Evolutionary conservation across 169 alveolate species (phyloP), one percentile per base, ranked within the genome.

Genomic region (Babesia sp.): DNA sequence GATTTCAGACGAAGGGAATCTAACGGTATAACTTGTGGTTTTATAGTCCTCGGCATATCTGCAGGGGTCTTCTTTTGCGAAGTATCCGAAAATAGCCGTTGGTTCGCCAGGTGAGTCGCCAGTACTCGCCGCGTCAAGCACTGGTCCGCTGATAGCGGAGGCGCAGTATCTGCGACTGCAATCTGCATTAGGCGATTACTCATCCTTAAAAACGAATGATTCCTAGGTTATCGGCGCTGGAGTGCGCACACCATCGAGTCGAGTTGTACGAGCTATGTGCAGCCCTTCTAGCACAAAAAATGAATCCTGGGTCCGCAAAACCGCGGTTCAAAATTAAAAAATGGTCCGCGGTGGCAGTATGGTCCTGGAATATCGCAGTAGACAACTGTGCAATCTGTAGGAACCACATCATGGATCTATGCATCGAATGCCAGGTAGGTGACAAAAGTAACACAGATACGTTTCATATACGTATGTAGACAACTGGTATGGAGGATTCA

Each of bases 321-420:
- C 78, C 84, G 44, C 57, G 46, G 57, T 92, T 92, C 69, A 87
- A 76, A 53, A 73, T 92, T 36, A 87, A 90, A 54, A 96, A 96
- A 84, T 97, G 99, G 99, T 94, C 96, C 61, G 99, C 99, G 28
- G 99, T 97, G 33, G 99, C 98, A 28, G 91, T 97, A 18, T 97
- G 99, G 99, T 93, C 98, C 33, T 97, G 99, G 99, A 98, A 97
- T 85, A 96, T 97, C 72, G 96, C 95, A 51, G 99, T 97, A 45
- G 99, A 98, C 83, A 98, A 97, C 90, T 98, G 99, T 67, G 99
- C 99, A 28, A 98, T 98, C 53, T 98, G 99, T 88, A 91, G 99
- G 83, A 96, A 97, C 77, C 99, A 96, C 86, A 96, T 96, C 72
- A 97, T 96, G 99, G 99, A 98, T 73, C 94, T 96, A 37, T 98